Percentiles rank a stretch among this genome's conserved stretches.
Conservation (phyloP, 306 rosid genomes). For the Vachellia collinsii region DNA sequence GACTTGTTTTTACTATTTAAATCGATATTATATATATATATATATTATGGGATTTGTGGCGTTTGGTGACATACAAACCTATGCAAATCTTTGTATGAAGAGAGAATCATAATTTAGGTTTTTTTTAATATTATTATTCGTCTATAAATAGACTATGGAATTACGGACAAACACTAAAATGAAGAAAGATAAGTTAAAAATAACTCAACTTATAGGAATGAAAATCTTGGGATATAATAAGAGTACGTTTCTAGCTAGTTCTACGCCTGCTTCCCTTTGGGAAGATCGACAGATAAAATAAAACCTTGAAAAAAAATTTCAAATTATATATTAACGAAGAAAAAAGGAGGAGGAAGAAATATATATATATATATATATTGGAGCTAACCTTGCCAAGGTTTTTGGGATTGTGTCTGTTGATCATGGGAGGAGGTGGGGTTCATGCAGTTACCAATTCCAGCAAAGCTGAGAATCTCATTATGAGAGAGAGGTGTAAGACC, state of each 20-base stretch:
- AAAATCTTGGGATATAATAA: constrained; percentile 30
- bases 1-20: neutral
- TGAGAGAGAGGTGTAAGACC: constrained; percentile 83
- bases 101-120: neutral
- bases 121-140: neutral
- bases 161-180: neutral
- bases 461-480: constrained; percentile 70
- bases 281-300: constrained; percentile 42
- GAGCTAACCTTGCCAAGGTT: constrained; percentile 80
- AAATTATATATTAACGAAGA: constrained; percentile 23
- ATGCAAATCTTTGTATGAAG: neutral
- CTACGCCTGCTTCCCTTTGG: constrained; percentile 56
- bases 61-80: neutral
- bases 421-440: constrained; percentile 45
- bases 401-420: constrained; percentile 63
- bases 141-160: neutral
- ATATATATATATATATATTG: constrained; percentile 6
- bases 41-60: neutral
- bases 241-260: constrained; percentile 10
- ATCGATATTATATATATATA: neutral
- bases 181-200: neutral
- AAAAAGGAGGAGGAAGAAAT: neutral
- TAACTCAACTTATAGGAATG: constrained; percentile 28
- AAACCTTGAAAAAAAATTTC: neutral
- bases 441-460: constrained; percentile 71